Base-by-base conservation (phyloP, 208 protist species). In the Leishmania amazonensis region DNA sequence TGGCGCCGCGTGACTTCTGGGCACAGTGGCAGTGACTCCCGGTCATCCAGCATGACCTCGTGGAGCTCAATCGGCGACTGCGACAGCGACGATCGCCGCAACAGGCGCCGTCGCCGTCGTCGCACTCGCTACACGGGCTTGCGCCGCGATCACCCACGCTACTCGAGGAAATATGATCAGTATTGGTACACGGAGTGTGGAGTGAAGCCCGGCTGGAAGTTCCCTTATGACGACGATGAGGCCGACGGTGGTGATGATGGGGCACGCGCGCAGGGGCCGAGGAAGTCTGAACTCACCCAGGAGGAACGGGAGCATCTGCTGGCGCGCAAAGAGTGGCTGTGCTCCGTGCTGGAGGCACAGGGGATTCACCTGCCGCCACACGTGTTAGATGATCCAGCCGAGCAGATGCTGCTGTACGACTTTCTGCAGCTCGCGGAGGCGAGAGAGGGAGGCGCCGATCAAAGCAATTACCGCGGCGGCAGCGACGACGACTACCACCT, bases 361-460 rank as follows among this genome's bases (percentile, higher is more conserved):
- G 90, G 90, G 31, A 89, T 95, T 42, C 42, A 81, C 8, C 78
- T 96, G 62, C 73, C 78, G 7, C 72, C 80, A 47, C 78, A 87
- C 1, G 75, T 88, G 40, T 89, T 93, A 45, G 83, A 83, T 58
- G 85, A 91, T 45, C 81, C 74, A 1, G 71, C 79, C 8, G 85
- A 91, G 81, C 80, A 85, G 68, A 76, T 80, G 70, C 40, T 95
- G 71, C 75, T 95, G 19, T 91, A 89, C 60, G 79, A 92, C 62
- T 70, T 96, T 19, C 85, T 96, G 67, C 83, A 80, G 38, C 58
- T 85, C 28, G 84, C 86, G 24, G 85, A 86, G 72, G 72, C 76
- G 73, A 82, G 65, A 38, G 81, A 75, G 76, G 71, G 51, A 35
- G 54, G 38, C 21, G 81, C 67, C 47, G 58, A 67, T 21, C 45